phyloP scores from a whole-genome alignment of 768 basidiomycete genomes.

The Termitomyces sp. region DNA sequence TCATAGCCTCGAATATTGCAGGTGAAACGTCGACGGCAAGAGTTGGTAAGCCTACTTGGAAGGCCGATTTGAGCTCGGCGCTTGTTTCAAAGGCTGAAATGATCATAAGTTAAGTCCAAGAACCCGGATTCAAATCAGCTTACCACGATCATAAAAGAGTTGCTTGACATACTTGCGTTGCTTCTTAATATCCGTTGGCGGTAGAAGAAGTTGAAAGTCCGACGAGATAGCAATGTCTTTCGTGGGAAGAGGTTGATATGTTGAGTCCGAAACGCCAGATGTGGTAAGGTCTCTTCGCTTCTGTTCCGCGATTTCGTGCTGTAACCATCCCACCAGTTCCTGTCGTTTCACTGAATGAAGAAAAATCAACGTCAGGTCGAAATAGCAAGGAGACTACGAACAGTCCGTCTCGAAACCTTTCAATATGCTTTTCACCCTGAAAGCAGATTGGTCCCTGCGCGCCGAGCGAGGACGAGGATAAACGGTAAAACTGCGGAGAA shows the following conservation, averaged over 20 bases:
- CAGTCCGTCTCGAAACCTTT: slow-evolving; percentile 74
- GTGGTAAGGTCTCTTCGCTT: slow-evolving; percentile 65
- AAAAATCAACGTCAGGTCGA: slow-evolving; percentile 3
- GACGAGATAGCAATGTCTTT: slow-evolving; percentile 32
- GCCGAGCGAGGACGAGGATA: slow-evolving; percentile 46
- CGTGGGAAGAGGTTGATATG: slow-evolving; percentile 25
- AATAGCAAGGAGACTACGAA: slow-evolving; percentile 23
- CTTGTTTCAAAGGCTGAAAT: slow-evolving; percentile 57
- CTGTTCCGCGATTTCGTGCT: slow-evolving; percentile 75
- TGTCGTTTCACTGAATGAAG: slow-evolving; percentile 38
- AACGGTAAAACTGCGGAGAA: slow-evolving; percentile 30
- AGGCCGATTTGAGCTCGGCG: slow-evolving; percentile 48
- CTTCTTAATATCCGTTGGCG: slow-evolving; percentile 68
- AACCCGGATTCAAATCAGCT: slow-evolving; percentile 4
- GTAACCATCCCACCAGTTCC: slow-evolving; percentile 71
- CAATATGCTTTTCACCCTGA: slow-evolving; percentile 80
- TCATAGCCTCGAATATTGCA: slow-evolving; percentile 57
- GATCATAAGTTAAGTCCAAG: background rate
- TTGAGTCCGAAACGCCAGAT: slow-evolving; percentile 46
- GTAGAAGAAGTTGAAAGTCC: slow-evolving; percentile 61
- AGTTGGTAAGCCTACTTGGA: slow-evolving; percentile 57
- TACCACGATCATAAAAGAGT: slow-evolving; percentile 64
- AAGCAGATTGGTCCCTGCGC: slow-evolving; percentile 58
- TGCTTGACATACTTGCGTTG: slow-evolving; percentile 68
- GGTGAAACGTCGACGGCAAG: slow-evolving; percentile 68